Percentiles rank a stretch among this genome's conserved stretches.
These are phyloP conservation scores for Backusella circina DNA, from an alignment of 192 early-diverging fungal species.

Conservation along the genomic window DNA sequence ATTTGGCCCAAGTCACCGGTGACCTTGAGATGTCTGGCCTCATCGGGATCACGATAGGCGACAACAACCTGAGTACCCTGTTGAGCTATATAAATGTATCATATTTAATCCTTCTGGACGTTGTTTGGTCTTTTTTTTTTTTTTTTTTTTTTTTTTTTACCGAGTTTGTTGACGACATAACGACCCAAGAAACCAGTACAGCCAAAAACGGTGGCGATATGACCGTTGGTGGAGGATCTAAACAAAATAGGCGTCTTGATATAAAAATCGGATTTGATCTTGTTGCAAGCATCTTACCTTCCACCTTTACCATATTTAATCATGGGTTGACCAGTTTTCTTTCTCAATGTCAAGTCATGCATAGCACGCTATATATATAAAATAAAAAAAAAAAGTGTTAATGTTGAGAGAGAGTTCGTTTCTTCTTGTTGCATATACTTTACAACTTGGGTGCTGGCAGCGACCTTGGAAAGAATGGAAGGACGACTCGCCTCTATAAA, in stretches of 20 bases:
- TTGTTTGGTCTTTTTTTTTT: not conserved
- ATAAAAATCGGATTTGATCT: too few species aligned
- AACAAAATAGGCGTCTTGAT: too few species aligned
- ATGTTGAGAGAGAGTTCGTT: too few species aligned
- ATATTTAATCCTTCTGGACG: not conserved
- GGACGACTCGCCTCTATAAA: not conserved
- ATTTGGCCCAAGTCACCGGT: slow-evolving; percentile 96
- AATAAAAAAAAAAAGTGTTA: not conserved
- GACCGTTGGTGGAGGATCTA: slow-evolving; percentile 80
- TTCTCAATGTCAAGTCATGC: slow-evolving; percentile 52
- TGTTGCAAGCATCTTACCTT: too few species aligned
- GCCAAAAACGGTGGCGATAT: slow-evolving; percentile 92
- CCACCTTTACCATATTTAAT: slow-evolving; percentile 66
- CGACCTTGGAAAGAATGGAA: not conserved
- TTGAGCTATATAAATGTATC: slow-evolving; percentile 48
- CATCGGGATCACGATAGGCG: slow-evolving; percentile 86
- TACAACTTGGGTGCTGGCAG: not conserved
- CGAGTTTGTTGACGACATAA: slow-evolving; percentile 89
- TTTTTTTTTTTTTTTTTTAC: slow-evolving; percentile 35
- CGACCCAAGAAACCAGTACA: slow-evolving; percentile 95
- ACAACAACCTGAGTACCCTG: slow-evolving; percentile 88
- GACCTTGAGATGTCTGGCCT: slow-evolving; percentile 82
- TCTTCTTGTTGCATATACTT: not conserved
- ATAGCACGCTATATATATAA: slow-evolving; percentile 26
- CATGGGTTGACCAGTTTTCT: slow-evolving; percentile 52